A percentile compares a stretch with the other conserved stretches of the same genome.
Evolutionary conservation across 257 asterid genomes (phyloP).

Genomic region (Echium plantagineum): DNA sequence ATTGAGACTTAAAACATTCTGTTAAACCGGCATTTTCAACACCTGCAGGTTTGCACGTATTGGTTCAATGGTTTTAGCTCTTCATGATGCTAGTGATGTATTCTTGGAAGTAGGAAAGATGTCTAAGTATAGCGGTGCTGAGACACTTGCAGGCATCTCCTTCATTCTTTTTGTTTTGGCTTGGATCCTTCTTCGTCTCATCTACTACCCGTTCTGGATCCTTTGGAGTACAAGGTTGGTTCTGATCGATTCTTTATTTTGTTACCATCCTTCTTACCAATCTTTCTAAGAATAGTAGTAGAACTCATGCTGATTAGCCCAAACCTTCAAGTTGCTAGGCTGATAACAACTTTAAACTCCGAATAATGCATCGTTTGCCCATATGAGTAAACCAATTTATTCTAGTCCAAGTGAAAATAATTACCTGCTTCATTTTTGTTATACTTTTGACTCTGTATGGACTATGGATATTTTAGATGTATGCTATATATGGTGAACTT

Average conservation of each 20-base stretch:
- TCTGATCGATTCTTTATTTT: background rate
- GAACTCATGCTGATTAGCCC: background rate
- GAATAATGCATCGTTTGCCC: background rate
- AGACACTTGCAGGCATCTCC: constrained; percentile 63
- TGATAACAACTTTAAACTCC: background rate
- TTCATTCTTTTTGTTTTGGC: constrained; percentile 59
- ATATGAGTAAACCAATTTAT: background rate
- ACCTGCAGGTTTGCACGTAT: constrained; percentile 69
- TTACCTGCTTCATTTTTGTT: background rate
- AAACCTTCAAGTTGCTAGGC: background rate
- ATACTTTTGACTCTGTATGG: too few relatives aligned
- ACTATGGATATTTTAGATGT: too few relatives aligned
- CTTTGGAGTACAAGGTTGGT: constrained; percentile 86
- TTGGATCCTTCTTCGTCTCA: constrained; percentile 71
- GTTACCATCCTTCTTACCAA: background rate
- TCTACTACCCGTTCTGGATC: constrained; percentile 81
- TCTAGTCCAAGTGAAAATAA: background rate
- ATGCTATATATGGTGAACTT: too few relatives aligned
- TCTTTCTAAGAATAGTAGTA: background rate
- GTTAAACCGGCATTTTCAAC: background rate
- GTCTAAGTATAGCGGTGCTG: constrained; percentile 91
- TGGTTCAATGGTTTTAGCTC: constrained; percentile 77
- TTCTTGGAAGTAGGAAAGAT: constrained; percentile 85
- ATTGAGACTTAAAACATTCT: background rate
- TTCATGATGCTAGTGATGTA: constrained; percentile 87